Percentiles rank a stretch among this genome's conserved stretches.
These are phyloP conservation scores for Claviceps maximensis DNA, from an alignment of 2,329 filamentous ascomycete genomes.

Conservation along the genomic window DNA sequence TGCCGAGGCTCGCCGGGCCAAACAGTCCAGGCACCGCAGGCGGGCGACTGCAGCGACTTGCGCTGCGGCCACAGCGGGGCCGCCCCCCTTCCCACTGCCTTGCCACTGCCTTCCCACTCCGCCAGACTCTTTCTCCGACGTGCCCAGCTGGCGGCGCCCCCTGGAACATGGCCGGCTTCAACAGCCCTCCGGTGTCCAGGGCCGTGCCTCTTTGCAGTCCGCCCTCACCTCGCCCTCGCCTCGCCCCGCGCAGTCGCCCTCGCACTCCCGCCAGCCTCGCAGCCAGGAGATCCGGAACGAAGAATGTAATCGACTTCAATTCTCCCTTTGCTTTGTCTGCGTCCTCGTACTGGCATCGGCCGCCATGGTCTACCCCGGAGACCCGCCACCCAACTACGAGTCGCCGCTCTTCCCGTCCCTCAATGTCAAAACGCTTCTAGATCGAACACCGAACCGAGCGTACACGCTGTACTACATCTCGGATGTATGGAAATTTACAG, in stretches of 20 bases:
- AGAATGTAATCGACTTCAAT: neutral
- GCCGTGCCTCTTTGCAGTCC: neutral
- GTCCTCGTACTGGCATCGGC: neutral
- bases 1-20: no score
- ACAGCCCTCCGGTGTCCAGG: no score
- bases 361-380: conserved; percentile 5
- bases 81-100: no score
- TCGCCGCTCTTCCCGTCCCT: conserved; percentile 69
- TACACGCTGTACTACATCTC: conserved; percentile 57
- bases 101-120: no score
- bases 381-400: conserved; percentile 41
- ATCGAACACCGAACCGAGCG: conserved; percentile 25
- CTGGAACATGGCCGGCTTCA: no score
- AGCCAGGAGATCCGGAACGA: neutral
- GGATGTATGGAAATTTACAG: conserved; percentile 79
- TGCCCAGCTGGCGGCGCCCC: no score
- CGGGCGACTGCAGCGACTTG: no score
- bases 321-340: neutral
- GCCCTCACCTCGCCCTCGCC: no score
- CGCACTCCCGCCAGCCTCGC: neutral
- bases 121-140: no score
- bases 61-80: no score
- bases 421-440: conserved; percentile 52
- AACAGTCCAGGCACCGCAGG: no score
- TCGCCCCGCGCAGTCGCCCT: no score